Evolutionary conservation across 768 basidiomycete species (phyloP).

Genomic region (Artomyces pyxidatus): DNA sequence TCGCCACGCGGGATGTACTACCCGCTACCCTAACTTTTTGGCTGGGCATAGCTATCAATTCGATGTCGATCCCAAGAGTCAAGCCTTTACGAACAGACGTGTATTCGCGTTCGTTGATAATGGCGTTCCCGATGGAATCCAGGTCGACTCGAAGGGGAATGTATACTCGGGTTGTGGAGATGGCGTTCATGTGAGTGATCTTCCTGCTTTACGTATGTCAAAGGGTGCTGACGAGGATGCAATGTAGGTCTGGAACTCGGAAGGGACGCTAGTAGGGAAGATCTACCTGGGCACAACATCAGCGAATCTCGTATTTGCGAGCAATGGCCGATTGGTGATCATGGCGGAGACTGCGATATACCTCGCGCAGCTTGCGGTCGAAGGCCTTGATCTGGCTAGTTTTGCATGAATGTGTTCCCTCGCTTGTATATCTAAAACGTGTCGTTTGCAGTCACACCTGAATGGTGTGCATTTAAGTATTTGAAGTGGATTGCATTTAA

Average conservation of each 20-base stretch:
- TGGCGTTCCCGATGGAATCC: constrained; percentile 60
- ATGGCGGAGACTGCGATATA: constrained; percentile 32
- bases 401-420: too few relatives aligned
- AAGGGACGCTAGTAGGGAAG: constrained; percentile 55
- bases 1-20: neutral
- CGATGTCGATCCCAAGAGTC: constrained; percentile 51
- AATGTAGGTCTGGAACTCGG: constrained; percentile 41
- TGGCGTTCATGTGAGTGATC: constrained; percentile 44
- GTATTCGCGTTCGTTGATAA: constrained; percentile 62
- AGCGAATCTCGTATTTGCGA: constrained; percentile 36
- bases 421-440: too few relatives aligned
- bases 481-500: too few relatives aligned
- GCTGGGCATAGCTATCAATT: constrained; percentile 46
- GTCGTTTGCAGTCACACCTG: too few relatives aligned
- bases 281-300: constrained; percentile 40
- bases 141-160: constrained; percentile 56
- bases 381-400: constrained; percentile 21
- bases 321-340: constrained; percentile 31
- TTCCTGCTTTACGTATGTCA: too few relatives aligned
- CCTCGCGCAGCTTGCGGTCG: constrained; percentile 28
- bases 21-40: neutral
- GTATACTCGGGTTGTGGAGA: constrained; percentile 65
- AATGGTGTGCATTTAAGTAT: too few relatives aligned
- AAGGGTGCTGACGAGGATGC: neutral
- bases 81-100: constrained; percentile 50